phyloP scores from a whole-genome alignment of 495 filamentous ascomycete species.

The Aspergillus asperescens region DNA sequence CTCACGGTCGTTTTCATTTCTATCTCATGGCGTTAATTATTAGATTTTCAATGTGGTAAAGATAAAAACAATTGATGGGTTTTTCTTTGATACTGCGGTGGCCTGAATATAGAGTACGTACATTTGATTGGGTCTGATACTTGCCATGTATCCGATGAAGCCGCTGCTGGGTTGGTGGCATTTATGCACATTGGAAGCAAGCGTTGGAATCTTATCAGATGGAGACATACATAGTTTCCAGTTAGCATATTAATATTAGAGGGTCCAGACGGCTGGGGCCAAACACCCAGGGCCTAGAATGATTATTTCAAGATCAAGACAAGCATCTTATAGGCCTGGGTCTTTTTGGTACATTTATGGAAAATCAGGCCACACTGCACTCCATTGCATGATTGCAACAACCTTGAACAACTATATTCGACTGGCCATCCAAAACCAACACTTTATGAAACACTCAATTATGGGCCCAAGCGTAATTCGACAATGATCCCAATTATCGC shows the following conservation, averaged over 20 bases:
- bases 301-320: no score
- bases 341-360: neutral
- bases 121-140: neutral
- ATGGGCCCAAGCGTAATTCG: no score
- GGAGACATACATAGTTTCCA: no score
- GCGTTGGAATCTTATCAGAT: conserved; percentile 7
- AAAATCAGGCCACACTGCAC: neutral
- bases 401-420: neutral
- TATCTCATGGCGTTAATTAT: conserved; percentile 12
- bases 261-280: neutral
- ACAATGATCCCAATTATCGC: neutral
- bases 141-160: neutral
- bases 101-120: no score
- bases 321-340: no score
- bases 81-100: no score
- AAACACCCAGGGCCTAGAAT: neutral
- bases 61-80: neutral
- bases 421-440: neutral
- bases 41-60: conserved; percentile 12
- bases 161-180: neutral
- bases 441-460: no score
- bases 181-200: conserved; percentile 5
- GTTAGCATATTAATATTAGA: no score
- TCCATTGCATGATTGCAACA: neutral
- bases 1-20: conserved; percentile 3